Evolutionary conservation across 2,329 filamentous ascomycete genomes (phyloP).

Genomic region (Dactylellina sp.): DNA sequence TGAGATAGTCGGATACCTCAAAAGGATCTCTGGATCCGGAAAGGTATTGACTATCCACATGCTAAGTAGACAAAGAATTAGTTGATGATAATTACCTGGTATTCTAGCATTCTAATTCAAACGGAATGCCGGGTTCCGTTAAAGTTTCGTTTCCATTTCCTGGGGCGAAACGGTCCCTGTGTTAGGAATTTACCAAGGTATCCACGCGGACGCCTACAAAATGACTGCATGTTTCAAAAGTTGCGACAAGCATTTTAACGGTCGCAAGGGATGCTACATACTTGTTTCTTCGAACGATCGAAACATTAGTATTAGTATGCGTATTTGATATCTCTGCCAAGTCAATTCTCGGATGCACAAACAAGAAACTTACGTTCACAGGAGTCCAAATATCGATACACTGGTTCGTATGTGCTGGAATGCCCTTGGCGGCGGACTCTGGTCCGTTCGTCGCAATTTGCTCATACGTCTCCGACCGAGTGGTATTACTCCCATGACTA

Average conservation of each 20-base stretch:
- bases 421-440: slow-evolving; percentile 18
- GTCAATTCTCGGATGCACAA: no score
- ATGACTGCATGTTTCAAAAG: not conserved
- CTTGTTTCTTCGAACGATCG: not conserved
- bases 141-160: no score
- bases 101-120: no score
- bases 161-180: no score
- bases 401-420: slow-evolving; percentile 26
- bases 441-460: slow-evolving; percentile 29
- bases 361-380: slow-evolving; percentile 37
- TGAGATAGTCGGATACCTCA: slow-evolving; percentile 35
- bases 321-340: no score
- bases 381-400: slow-evolving; percentile 41
- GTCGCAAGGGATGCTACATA: slow-evolving; percentile 6
- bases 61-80: slow-evolving; percentile 9
- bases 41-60: slow-evolving; percentile 21
- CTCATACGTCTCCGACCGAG: slow-evolving; percentile 18
- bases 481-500: slow-evolving; percentile 1
- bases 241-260: not conserved
- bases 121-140: no score
- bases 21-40: slow-evolving; percentile 27
- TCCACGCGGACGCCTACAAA: no score
- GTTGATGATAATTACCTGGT: not conserved
- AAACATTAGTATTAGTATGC: not conserved
- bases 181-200: not conserved